Evolutionary conservation across 2,329 filamentous ascomycete genomes (phyloP), one percentile per base, ranked within the genome.

Genomic region (Lizonia empirigonia): DNA sequence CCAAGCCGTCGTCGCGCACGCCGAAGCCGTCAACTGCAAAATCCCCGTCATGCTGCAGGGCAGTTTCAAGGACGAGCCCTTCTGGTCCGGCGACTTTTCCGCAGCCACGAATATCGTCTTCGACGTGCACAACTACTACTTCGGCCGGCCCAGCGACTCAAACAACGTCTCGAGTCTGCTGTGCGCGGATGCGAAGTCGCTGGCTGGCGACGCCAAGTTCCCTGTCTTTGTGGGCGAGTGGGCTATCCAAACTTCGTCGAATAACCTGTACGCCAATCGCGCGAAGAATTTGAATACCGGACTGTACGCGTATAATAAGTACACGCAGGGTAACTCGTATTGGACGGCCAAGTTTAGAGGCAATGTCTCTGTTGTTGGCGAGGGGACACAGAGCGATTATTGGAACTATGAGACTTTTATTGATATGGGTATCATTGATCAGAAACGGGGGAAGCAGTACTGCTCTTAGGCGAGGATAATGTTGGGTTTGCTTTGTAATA

Each of bases 161-260:
- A 49, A 58, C 20, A 60, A 52, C 5, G 56, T 60, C 7, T 45
- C 47, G 3, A 22, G 40, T 2, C 44, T 46, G 8, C 48, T 64
- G n/a, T 62, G 55, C 15, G 51, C 53, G n/a, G 55, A 65, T 12
- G 60, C 59, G 2, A 44, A 55, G 24, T 45, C 22, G 16, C 32
- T 59, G 5, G 53, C 50, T 13, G 55, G 52, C 5, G 44, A 57
- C 6, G 40, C 30, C 10, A 59, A 60, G 34, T 61, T 63, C 27
- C 60, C 63, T 2, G 55, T 64, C 5, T 72, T 73, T 38, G 60
- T 73, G 8, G 72, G 72, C 22, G 70, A 74, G 51, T 74, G 69
- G 69, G 58, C 62, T 3, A 59, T 74, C 13, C 66, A 74, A 57
- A 63, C 64, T 3, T 50, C 59, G 19, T 59, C 61, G 20, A 68